phyloP scores from a whole-genome alignment of 148 eudicot genomes.

The Rhododendron henanense region DNA sequence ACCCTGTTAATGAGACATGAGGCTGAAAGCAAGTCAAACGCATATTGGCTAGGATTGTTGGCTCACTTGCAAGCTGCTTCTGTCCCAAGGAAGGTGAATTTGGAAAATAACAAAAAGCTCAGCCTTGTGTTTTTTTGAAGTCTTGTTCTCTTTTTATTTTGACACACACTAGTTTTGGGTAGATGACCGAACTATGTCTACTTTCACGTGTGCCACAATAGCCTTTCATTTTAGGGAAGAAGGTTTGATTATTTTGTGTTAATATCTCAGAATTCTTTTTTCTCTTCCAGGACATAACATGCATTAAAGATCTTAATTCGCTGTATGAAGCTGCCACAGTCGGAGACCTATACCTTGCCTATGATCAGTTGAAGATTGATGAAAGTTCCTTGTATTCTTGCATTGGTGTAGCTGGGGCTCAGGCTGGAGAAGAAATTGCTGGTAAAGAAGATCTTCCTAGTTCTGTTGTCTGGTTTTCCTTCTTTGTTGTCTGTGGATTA shows the following conservation, averaged over 20 bases:
- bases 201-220: background rate
- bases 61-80: conserved; percentile 90
- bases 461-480: background rate
- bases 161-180: background rate
- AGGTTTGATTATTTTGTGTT: background rate
- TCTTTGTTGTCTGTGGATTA: background rate
- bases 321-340: conserved; percentile 77
- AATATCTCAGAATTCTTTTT: background rate
- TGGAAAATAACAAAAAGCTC: conserved; percentile 2
- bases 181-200: background rate
- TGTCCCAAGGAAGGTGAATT: conserved; percentile 80
- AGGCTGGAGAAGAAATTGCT: conserved; percentile 55
- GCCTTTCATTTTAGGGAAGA: background rate
- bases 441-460: conserved; percentile 35
- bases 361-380: conserved; percentile 80
- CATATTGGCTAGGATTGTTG: conserved; percentile 90
- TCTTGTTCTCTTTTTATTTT: background rate
- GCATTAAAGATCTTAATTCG: conserved; percentile 77
- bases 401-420: conserved; percentile 85
- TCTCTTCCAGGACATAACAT: conserved; percentile 63
- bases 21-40: conserved; percentile 94
- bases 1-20: conserved; percentile 95
- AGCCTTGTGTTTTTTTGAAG: background rate
- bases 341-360: conserved; percentile 75
- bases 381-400: conserved; percentile 84